Evolutionary conservation across 1,139 yeast species (phyloP), one percentile per base, ranked within the genome.

Genomic region (Blastobotrys aristatus): DNA sequence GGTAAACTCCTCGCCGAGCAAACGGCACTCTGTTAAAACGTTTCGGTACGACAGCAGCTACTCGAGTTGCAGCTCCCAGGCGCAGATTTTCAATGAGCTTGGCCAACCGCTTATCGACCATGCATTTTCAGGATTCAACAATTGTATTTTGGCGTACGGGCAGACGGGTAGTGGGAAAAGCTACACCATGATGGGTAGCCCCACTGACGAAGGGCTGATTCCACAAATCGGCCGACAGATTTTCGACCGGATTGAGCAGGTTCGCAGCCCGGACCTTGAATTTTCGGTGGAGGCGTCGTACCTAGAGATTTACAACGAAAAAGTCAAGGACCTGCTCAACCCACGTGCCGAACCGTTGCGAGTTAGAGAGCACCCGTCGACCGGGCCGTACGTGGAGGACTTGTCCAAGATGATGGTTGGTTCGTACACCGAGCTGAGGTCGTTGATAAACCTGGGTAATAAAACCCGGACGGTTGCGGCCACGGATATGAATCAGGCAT

Each of bases 121-220:
- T 57, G 74, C 81, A 22, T 71, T 82, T 53, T 71, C 71, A 46
- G 90, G 90, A 0, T 83, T 73, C 63, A 83, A 84, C 60, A 81
- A 83, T 32, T 82, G 89, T 60, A 72, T 84, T 11, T 70, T 84
- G 55, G 89, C 90, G 0, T 65, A 84, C 59, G 92, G 92, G 1
- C 89, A 82, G 60, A 82, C 89, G 0, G 83, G 88, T 2, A 71
- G 76, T 0, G 90, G 90, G 2, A 82, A 82, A 57, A 78, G 88
- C 0, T 76, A 70, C 57, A 80, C 88, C 1, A 82, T 82, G 87
- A 78, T 80, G 80, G 89, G 89, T 0, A 56, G 63, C 10, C 59
- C 65, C 0, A 55, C 56, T n/a, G 73, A 72, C 18, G 76, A 75
- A 0, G 89, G 89, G 0, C 58, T 82, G 30, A 77, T 82, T 18